phyloP scores from a whole-genome alignment of 2,329 filamentous ascomycete genomes.

The Corynespora cassiicola region DNA sequence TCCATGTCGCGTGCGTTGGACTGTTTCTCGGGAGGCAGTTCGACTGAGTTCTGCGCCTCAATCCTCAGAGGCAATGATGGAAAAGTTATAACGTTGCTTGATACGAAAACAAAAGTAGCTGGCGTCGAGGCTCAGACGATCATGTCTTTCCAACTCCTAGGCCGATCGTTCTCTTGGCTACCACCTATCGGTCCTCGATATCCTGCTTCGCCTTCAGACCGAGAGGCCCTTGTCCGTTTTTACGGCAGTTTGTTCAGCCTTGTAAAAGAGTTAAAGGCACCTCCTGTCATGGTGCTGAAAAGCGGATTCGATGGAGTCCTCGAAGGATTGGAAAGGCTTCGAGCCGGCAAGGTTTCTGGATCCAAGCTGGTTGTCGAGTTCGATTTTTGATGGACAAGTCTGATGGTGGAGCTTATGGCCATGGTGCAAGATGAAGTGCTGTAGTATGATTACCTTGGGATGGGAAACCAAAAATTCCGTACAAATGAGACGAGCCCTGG shows the following conservation, averaged over 20 bases:
- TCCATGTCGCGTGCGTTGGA: slow-evolving; percentile 37
- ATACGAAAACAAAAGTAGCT: slow-evolving; percentile 18
- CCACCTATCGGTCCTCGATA: slow-evolving; percentile 34
- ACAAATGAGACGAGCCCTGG: no score
- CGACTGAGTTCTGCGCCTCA: slow-evolving; percentile 33
- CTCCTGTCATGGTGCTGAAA: slow-evolving; percentile 20
- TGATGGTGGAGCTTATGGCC: no score
- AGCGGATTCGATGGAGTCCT: slow-evolving; percentile 13
- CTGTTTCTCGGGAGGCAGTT: slow-evolving; percentile 40
- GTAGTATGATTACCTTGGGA: no score
- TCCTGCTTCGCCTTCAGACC: slow-evolving; percentile 31
- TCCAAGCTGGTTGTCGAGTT: slow-evolving; percentile 25
- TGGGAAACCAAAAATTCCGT: no score
- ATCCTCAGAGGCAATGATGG: slow-evolving; percentile 31
- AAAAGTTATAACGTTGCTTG: slow-evolving; percentile 34
- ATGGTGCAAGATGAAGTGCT: no score
- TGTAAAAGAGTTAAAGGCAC: slow-evolving; percentile 17
- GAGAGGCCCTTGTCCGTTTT: slow-evolving; percentile 24
- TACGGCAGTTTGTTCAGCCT: slow-evolving; percentile 20
- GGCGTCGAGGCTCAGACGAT: slow-evolving; percentile 26
- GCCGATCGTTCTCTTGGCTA: slow-evolving; percentile 29
- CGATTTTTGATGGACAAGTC: no score
- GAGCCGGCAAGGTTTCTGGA: slow-evolving; percentile 25
- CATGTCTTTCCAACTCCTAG: slow-evolving; percentile 31
- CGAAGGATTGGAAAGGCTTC: slow-evolving; percentile 19